phyloP scores from a whole-genome alignment of 176 grass and related monocot genomes.

The Puya raimondii region DNA sequence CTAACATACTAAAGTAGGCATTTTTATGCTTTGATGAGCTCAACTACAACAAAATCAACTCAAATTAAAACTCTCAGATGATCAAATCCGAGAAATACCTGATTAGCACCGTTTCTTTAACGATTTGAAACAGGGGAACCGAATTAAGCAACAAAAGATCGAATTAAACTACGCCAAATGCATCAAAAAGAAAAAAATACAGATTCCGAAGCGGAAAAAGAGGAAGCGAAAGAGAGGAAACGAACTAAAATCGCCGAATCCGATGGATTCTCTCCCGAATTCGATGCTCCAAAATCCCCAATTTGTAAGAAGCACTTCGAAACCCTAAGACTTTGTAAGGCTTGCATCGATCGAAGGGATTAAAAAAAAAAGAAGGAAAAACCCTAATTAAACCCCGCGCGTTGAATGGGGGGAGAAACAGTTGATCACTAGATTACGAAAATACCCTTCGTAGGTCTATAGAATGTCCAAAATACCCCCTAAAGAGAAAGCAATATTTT shows the following conservation, averaged over 20 bases:
- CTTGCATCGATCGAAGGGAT: not conserved
- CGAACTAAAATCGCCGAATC: constrained; percentile 3
- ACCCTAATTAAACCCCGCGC: not conserved
- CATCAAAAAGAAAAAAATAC: not conserved
- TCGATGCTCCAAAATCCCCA: constrained; percentile 1
- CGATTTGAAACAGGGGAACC: not conserved
- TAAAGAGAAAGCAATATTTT: no score
- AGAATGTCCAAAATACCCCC: not conserved
- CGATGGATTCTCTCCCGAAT: constrained; percentile 11
- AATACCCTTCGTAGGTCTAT: not conserved
- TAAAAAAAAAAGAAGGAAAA: no score
- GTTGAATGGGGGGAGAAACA: no score
- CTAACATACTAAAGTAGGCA: not conserved
- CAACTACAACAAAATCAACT: not conserved
- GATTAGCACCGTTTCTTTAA: not conserved
- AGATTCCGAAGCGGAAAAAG: not conserved
- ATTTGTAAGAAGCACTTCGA: not conserved
- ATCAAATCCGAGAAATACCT: not conserved
- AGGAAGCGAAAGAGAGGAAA: constrained; percentile 3
- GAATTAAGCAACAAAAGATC: not conserved
- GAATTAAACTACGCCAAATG: not conserved
- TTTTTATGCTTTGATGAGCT: not conserved
- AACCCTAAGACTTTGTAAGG: not conserved
- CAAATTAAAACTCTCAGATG: not conserved
- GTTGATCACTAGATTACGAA: not conserved